Evolutionary conservation across 176 grass and related monocot species (phyloP), one percentile per base, ranked within the genome.

Genomic region (Hordeum marinum): DNA sequence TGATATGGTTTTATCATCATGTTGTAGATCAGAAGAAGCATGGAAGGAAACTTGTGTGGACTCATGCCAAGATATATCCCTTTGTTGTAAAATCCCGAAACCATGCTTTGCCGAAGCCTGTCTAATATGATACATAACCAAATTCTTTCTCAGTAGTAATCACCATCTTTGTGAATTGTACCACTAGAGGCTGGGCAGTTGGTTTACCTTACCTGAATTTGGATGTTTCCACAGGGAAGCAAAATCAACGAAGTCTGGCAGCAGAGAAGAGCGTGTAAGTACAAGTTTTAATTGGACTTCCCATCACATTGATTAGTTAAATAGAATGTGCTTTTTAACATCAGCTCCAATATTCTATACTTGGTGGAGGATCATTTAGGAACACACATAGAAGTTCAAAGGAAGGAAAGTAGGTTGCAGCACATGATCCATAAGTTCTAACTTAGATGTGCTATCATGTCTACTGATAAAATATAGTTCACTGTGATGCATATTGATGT

Each of bases 1-100:
- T 82, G 54, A 63, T 21, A 73, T 75, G 11, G 37, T 81, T 77
- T 68, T 48, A 10, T 72, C 36, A 27, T 77, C 48, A 14, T 80
- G 50, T 62, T 91, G 61, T 89, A 93, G 93, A 83, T 75, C 54
- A 90, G 80, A 88, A 82, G 67, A 75, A 81, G 77, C 80, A 59
- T 76, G 73, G 65, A 63, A 85, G 84, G 72, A 46, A 93, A 84
- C 29, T 78, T 84, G 82, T 72, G 36, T 34, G 5, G 24, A 63
- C 85, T 42, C 87, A 78, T 73, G 69, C 46, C 52, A 95, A 85
- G 43, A 21, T 77, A 41, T 61, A 63, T 13, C 55, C 68, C 31
- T 92, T 85, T 80, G 36, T 84, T 81, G 46, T 37, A 83, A 85
- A 59, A 46, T 3, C 17, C 40, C 45, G 37, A 15, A 90, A 59